phyloP scores from a whole-genome alignment of 768 basidiomycete genomes.

The Scleroderma citrinum region DNA sequence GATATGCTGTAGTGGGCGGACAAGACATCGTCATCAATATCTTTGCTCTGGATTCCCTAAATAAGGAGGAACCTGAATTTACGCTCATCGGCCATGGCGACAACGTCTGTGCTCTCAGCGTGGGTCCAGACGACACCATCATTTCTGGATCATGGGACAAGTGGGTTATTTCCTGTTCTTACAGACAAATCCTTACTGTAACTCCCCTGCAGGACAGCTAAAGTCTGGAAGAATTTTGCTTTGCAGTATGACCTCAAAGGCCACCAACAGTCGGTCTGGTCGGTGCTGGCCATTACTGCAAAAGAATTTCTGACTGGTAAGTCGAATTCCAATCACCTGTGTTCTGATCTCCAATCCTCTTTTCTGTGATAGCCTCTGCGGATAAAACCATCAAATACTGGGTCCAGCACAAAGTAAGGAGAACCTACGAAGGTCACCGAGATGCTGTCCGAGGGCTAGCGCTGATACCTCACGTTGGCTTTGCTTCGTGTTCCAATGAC shows the following conservation, averaged over 20 bases:
- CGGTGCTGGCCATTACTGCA: slow-evolving; percentile 74
- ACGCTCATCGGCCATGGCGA: slow-evolving; percentile 83
- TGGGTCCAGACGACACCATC: slow-evolving; percentile 63
- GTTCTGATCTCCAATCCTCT: slow-evolving; percentile 5
- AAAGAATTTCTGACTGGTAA: slow-evolving; percentile 78
- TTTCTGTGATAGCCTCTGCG: slow-evolving; percentile 62
- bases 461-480: slow-evolving; percentile 78
- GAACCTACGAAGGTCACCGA: slow-evolving; percentile 79
- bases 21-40: slow-evolving; percentile 87
- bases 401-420: slow-evolving; percentile 66
- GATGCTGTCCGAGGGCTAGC: slow-evolving; percentile 89
- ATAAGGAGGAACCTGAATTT: slow-evolving; percentile 70
- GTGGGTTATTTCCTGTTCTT: slow-evolving; percentile 39
- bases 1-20: slow-evolving; percentile 81
- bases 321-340: slow-evolving; percentile 8
- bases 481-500: slow-evolving; percentile 95
- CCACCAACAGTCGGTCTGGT: slow-evolving; percentile 92
- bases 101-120: slow-evolving; percentile 84
- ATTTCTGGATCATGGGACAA: slow-evolving; percentile 97
- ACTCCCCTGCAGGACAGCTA: slow-evolving; percentile 66
- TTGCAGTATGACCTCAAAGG: slow-evolving; percentile 70
- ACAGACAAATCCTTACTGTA: not conserved
- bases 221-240: slow-evolving; percentile 84
- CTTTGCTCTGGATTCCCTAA: slow-evolving; percentile 53
- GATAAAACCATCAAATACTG: slow-evolving; percentile 93